Percentiles rank a stretch among this genome's conserved stretches.
phyloP scores from a whole-genome alignment of 495 filamentous ascomycete genomes.

The Entonaema liquescens region DNA sequence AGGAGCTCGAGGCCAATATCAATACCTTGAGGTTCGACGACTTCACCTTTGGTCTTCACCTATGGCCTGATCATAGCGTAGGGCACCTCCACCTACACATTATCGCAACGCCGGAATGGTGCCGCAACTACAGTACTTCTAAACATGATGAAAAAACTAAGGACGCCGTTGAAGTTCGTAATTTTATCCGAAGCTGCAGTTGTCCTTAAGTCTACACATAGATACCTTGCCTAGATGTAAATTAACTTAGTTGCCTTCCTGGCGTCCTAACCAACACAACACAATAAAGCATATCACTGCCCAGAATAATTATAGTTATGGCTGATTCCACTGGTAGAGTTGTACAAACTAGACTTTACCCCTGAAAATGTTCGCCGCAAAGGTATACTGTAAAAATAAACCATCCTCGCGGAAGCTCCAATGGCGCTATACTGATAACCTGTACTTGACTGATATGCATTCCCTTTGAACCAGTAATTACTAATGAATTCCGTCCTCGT shows the following conservation, averaged over 20 bases:
- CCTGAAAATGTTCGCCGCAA: background rate
- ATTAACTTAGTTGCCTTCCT: background rate
- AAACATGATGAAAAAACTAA: constrained; percentile 46
- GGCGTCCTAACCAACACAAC: background rate
- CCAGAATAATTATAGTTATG: background rate
- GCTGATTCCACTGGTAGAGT: background rate
- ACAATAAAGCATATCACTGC: background rate
- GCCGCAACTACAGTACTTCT: constrained; percentile 35
- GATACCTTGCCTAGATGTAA: background rate
- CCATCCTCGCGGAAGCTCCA: background rate
- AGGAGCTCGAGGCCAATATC: constrained; percentile 1
- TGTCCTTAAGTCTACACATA: background rate
- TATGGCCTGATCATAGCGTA: constrained; percentile 42
- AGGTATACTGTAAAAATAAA: background rate
- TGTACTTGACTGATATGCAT: background rate
- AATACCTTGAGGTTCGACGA: constrained; percentile 26
- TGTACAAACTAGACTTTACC: background rate
- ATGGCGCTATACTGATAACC: background rate
- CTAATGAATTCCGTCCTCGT: background rate
- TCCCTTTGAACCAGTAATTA: background rate
- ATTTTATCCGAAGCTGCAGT: constrained; percentile 3
- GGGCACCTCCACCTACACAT: constrained; percentile 50
- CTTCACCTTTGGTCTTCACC: constrained; percentile 46
- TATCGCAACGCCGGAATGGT: constrained; percentile 26
- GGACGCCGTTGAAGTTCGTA: constrained; percentile 31